Conservation (phyloP, 257 asterid genomes). For the Solanum commersonii region DNA sequence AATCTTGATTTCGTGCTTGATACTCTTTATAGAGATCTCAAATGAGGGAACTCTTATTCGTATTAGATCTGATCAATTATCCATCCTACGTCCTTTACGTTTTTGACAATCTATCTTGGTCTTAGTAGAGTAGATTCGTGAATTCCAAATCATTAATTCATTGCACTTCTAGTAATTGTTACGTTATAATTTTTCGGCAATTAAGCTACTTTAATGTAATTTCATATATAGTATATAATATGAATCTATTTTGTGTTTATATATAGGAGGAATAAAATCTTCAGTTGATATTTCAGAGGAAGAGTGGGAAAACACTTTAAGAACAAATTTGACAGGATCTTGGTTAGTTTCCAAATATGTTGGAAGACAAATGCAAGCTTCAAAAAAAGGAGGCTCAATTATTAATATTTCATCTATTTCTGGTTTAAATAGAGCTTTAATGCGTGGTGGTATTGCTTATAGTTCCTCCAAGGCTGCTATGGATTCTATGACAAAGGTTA, state of each 20-base stretch:
- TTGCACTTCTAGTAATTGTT: not conserved
- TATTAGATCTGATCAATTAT: no score
- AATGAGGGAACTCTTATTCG: no score
- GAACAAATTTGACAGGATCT: conserved; percentile 37
- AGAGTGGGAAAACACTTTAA: conserved; percentile 28
- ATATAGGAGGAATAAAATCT: conserved; percentile 21
- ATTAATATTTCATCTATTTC: conserved; percentile 47
- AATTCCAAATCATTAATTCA: not conserved
- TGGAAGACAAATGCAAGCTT: conserved; percentile 23
- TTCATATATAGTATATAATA: not conserved
- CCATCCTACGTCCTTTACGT: no score
- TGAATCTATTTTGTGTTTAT: not conserved
- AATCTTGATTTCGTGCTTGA: no score
- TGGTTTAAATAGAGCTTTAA: conserved; percentile 41
- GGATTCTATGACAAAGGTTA: conserved; percentile 43
- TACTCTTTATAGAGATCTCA: no score
- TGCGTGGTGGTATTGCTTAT: conserved; percentile 46
- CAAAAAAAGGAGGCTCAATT: conserved; percentile 35
- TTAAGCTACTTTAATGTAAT: not conserved
- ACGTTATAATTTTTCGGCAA: no score
- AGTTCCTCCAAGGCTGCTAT: conserved; percentile 41
- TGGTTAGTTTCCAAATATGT: conserved; percentile 54
- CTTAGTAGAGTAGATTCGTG: no score
- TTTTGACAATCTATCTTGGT: no score
- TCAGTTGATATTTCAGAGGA: conserved; percentile 34